phyloP scores from a whole-genome alignment of 495 filamentous ascomycete genomes.

The Hyaloscypha finlandica region DNA sequence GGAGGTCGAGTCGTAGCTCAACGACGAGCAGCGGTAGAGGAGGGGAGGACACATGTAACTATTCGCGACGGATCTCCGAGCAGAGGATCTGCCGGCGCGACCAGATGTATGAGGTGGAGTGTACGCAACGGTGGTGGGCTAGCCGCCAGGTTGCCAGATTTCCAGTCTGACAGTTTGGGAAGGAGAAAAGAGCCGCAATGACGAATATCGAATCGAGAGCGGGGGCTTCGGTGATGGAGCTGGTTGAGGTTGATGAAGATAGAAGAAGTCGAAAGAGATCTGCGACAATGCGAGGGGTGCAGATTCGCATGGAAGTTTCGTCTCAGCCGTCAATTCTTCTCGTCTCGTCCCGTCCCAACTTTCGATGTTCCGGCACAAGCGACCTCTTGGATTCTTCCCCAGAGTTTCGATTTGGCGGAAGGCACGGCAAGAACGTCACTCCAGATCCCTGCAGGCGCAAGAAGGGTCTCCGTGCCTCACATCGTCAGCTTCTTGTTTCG shows the following conservation, averaged over 20 bases:
- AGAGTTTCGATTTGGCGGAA: too few species aligned
- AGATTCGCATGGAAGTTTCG: neutral
- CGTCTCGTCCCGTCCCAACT: neutral
- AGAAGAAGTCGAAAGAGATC: neutral
- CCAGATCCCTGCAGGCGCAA: neutral
- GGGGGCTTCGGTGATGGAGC: neutral
- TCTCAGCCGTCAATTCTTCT: neutral
- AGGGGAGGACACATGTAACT: slow-evolving; percentile 33
- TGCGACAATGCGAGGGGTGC: neutral
- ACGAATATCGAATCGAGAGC: neutral
- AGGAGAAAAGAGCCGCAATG: neutral
- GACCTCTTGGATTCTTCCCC: neutral
- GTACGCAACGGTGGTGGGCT: slow-evolving; percentile 2
- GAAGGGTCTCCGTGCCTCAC: neutral
- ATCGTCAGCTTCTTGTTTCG: neutral
- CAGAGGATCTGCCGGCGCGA: neutral
- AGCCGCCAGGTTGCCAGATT: slow-evolving; percentile 11
- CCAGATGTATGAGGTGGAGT: neutral
- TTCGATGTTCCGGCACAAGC: neutral
- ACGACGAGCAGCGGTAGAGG: slow-evolving; percentile 28
- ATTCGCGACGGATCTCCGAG: slow-evolving; percentile 10
- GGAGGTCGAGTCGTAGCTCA: slow-evolving; percentile 28
- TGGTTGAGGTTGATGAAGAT: neutral
- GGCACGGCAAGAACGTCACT: neutral
- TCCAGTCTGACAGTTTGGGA: neutral